Evolutionary conservation across 139 green algal genomes (phyloP), one percentile per base, ranked within the genome.

Genomic region (Marvania coccoides): DNA sequence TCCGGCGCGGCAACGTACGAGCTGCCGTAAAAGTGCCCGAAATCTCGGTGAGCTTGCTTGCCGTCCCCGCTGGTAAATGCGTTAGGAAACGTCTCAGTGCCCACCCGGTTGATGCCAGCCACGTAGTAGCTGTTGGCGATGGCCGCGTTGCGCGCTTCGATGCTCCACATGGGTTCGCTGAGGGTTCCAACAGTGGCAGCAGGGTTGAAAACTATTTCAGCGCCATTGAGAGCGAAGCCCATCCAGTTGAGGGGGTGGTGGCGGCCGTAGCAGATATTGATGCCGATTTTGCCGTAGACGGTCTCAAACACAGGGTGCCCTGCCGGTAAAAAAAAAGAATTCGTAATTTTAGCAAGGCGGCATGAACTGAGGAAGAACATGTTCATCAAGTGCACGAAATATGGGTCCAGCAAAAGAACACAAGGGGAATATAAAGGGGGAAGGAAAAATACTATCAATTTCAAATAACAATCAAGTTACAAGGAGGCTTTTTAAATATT

Each of bases 231-330:
- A 8, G 83, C 93, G 79, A 98, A 98, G 3, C 59, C 83, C 74
- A 85, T 71, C 93, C 93, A 98, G 77, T 98, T 98, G 40, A 97
- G 75, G 24, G 93, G 90, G 77, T 98, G 91, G 80, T 98, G 93
- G 36, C 93, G 83, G 31, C 93, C 93, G 73, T 98, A 98, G 79
- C 93, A 98, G 74, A 98, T 98, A 83, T 98, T 98, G 72, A 98
- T 73, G 6, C 71, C 93, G 53, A 98, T 94, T 12, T 74, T 82
- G 24, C 90, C 91, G 60, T 84, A 96, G 3, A 74, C 78, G 2
- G 93, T 98, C 53, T 97, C 85, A 81, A 98, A 98, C 15, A 92
- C 86, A 0, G 85, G 71, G 73, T 94, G 87, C 7, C 81, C 82
- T n/a, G n/a, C n/a, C n/a, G n/a, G n/a, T n/a, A n/a, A n/a, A n/a